phyloP scores from a whole-genome alignment of 1,284 basidiomycete genomes.

The Boletus smithii region DNA sequence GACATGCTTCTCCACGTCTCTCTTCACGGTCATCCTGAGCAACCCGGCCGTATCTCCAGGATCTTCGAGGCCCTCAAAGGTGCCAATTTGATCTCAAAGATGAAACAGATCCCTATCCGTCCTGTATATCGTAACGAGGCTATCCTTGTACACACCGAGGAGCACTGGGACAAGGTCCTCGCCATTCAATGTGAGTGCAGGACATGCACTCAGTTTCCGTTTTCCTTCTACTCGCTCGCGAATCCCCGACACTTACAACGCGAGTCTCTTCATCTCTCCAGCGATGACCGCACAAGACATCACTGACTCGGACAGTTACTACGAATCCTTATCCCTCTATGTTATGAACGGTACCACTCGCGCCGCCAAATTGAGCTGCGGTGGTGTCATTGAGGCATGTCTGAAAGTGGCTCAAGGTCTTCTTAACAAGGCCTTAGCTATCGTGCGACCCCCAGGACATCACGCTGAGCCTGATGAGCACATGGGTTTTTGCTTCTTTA shows the following conservation, averaged over 20 bases:
- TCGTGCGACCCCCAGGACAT: constrained; percentile 96
- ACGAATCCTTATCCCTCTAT: constrained; percentile 89
- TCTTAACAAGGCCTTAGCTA: constrained; percentile 88
- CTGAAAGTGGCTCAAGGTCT: constrained; percentile 81
- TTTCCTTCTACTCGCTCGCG: constrained; percentile 5
- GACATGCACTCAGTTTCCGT: background rate
- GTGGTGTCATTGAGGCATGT: constrained; percentile 90
- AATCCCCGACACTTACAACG: constrained; percentile 19
- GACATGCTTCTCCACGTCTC: constrained; percentile 87
- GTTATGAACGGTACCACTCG: constrained; percentile 83
- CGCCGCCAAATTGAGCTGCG: constrained; percentile 86
- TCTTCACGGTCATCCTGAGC: constrained; percentile 75
- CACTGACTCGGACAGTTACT: constrained; percentile 70
- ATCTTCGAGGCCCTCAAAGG: constrained; percentile 70
- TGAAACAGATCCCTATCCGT: constrained; percentile 78
- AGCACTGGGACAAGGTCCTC: constrained; percentile 88
- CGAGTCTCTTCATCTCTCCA: constrained; percentile 34
- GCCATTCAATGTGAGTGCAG: constrained; percentile 65
- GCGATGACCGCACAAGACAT: constrained; percentile 74
- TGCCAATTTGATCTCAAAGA: constrained; percentile 62
- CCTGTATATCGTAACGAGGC: constrained; percentile 77
- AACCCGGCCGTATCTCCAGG: constrained; percentile 80
- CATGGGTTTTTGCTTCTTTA: constrained; percentile 99
- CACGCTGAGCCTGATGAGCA: constrained; percentile 97
- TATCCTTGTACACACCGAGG: constrained; percentile 83